phyloP scores from a whole-genome alignment of 345 rosid genomes.

The Cardiospermum halicacabum region DNA sequence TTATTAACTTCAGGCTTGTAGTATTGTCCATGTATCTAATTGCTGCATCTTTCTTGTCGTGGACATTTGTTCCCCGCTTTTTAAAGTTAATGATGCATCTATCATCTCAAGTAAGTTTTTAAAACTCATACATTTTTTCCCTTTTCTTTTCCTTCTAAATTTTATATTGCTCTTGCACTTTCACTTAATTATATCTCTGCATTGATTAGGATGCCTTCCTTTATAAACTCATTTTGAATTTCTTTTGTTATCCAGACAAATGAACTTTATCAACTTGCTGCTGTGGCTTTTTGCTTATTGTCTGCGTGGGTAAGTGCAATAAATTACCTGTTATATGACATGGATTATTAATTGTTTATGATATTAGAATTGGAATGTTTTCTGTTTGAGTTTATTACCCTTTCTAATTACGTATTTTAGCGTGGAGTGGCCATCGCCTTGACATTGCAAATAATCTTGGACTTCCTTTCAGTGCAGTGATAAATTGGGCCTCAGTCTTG shows the following conservation, averaged over 20 bases:
- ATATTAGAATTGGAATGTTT: not conserved
- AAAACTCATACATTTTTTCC: not conserved
- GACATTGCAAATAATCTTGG: constrained; percentile 10
- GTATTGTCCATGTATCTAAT: constrained; percentile 71
- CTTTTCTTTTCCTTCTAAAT: too few relatives aligned
- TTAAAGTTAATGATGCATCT: constrained; percentile 88
- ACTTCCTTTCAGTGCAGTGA: constrained; percentile 93
- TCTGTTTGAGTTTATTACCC: constrained; percentile 4
- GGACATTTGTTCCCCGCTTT: constrained; percentile 97
- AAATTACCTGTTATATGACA: not conserved
- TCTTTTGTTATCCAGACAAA: constrained; percentile 60
- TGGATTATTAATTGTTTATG: not conserved
- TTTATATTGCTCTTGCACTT: constrained; percentile 6
- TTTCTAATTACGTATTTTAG: not conserved
- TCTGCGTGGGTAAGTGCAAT: constrained; percentile 92
- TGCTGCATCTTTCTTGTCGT: constrained; percentile 71
- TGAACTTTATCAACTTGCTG: constrained; percentile 98
- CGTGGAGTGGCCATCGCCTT: constrained; percentile 7
- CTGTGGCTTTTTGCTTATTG: constrained; percentile 95
- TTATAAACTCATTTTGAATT: constrained; percentile 14
- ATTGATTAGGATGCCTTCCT: not conserved
- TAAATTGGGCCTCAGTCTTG: constrained; percentile 99
- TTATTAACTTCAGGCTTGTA: constrained; percentile 54
- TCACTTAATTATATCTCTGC: constrained; percentile 6
- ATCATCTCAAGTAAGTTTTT: constrained; percentile 91